Evolutionary conservation across 306 rosid genomes (phyloP).

Genomic region (Neltuma alba): DNA sequence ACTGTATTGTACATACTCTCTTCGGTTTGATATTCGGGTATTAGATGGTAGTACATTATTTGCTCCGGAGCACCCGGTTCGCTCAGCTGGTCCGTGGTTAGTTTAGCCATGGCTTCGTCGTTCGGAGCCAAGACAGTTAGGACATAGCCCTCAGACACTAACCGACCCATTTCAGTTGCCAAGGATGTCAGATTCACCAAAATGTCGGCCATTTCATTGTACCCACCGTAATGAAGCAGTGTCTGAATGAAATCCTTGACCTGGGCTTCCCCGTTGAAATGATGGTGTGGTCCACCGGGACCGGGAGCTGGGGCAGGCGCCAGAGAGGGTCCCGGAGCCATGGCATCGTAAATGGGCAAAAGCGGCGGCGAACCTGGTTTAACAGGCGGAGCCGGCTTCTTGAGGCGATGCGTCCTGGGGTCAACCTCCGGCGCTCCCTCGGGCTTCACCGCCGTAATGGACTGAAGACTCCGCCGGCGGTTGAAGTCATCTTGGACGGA

Average conservation of each 20-base stretch:
- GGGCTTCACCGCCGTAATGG: slow-evolving; percentile 76
- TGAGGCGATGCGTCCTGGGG: slow-evolving; percentile 69
- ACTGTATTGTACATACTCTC: slow-evolving; percentile 91
- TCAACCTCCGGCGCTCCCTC: slow-evolving; percentile 76
- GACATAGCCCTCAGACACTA: slow-evolving; percentile 80
- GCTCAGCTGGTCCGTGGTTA: slow-evolving; percentile 83
- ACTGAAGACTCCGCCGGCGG: slow-evolving; percentile 62
- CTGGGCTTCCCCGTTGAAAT: slow-evolving; percentile 71
- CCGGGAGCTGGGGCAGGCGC: slow-evolving; percentile 92
- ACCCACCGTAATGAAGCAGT: slow-evolving; percentile 74
- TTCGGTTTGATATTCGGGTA: slow-evolving; percentile 87
- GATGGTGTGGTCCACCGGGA: slow-evolving; percentile 81
- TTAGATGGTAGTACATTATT: slow-evolving; percentile 76
- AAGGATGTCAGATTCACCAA: slow-evolving; percentile 74
- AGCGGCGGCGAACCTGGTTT: slow-evolving; percentile 66
- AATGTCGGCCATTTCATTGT: slow-evolving; percentile 85
- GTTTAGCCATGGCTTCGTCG: slow-evolving; percentile 86
- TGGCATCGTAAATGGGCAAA: slow-evolving; percentile 64
- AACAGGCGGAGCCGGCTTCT: slow-evolving; percentile 54
- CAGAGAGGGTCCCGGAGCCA: slow-evolving; percentile 74
- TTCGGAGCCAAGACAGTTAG: slow-evolving; percentile 79
- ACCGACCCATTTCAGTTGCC: slow-evolving; percentile 76
- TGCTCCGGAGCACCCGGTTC: slow-evolving; percentile 92
- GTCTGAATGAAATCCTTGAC: slow-evolving; percentile 86
- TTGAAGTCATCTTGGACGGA: slow-evolving; percentile 73